Percentiles rank a stretch among this genome's conserved stretches.
phyloP scores from a whole-genome alignment of 257 asterid species.

The Fraxinus excelsior region DNA sequence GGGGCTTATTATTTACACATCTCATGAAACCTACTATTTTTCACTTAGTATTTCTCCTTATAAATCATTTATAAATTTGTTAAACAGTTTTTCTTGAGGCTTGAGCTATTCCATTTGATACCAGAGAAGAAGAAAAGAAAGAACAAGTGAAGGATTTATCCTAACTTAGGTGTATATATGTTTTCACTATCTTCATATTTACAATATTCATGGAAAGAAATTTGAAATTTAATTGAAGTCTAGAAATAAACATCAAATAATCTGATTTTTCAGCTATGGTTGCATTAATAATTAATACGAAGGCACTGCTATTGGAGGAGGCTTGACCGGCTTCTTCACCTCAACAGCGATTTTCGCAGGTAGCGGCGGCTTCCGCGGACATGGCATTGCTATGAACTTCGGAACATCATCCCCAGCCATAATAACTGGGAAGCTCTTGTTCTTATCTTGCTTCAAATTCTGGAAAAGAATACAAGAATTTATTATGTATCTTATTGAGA shows the following conservation, averaged over 20 bases:
- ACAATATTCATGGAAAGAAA: no score
- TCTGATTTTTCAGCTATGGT: background rate
- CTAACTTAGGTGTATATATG: no score
- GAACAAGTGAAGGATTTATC: no score
- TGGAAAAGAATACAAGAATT: conserved; percentile 27
- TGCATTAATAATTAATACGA: conserved; percentile 10
- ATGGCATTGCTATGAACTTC: conserved; percentile 68
- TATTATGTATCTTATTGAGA: background rate
- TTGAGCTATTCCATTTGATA: no score
- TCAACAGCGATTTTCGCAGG: conserved; percentile 28
- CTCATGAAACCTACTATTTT: no score
- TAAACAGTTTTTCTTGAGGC: no score
- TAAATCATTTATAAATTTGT: no score
- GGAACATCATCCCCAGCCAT: conserved; percentile 80
- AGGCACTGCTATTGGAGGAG: conserved; percentile 40
- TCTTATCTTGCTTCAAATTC: conserved; percentile 40
- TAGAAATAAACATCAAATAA: background rate
- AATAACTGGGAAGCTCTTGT: conserved; percentile 66
- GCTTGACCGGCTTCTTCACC: conserved; percentile 38
- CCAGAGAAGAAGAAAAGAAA: no score
- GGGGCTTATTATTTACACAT: no score
- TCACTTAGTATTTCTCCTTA: no score
- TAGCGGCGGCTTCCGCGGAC: conserved; percentile 57
- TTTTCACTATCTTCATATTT: no score
- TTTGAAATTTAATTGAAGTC: background rate